A percentile compares a stretch with the other conserved stretches of the same genome.
These are phyloP conservation scores for Orobanche coerulescens DNA, from an alignment of 257 asterid genomes.

Conservation along the genomic window DNA sequence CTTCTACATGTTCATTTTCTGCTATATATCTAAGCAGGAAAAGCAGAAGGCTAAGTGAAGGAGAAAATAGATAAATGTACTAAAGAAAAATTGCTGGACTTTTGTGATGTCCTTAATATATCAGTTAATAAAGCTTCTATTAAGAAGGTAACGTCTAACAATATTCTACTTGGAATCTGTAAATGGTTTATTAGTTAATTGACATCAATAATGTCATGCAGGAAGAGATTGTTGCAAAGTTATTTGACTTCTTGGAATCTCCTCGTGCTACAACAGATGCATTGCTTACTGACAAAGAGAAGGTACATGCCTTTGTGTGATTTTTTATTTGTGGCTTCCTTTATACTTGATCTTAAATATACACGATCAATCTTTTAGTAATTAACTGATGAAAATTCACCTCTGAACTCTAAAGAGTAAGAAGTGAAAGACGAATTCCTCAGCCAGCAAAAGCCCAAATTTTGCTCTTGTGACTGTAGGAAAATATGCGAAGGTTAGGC, in stretches of 20 bases:
- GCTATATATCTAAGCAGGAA: slow-evolving; percentile 36
- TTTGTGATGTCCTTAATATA: slow-evolving; percentile 75
- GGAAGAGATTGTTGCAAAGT: slow-evolving; percentile 72
- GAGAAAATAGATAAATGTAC: slow-evolving; percentile 83
- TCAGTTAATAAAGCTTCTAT: slow-evolving; percentile 39
- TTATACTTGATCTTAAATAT: background rate
- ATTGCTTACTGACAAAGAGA: slow-evolving; percentile 75
- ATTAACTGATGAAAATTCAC: background rate
- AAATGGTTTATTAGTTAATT: slow-evolving; percentile 15
- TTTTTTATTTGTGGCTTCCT: slow-evolving; percentile 6
- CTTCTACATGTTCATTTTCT: slow-evolving; percentile 9
- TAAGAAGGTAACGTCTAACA: slow-evolving; percentile 52
- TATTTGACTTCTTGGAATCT: slow-evolving; percentile 79
- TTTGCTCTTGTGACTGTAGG: slow-evolving; percentile 34
- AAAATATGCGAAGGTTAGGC: slow-evolving; percentile 52
- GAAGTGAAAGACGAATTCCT: slow-evolving; percentile 46
- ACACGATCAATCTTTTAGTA: slow-evolving; percentile 6
- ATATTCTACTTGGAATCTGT: slow-evolving; percentile 15
- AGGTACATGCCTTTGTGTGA: slow-evolving; percentile 27
- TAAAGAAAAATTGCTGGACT: slow-evolving; percentile 75
- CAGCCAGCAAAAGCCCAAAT: slow-evolving; percentile 41
- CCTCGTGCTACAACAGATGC: slow-evolving; percentile 78
- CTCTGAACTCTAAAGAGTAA: slow-evolving; percentile 49
- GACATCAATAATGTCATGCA: slow-evolving; percentile 22
- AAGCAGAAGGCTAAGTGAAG: slow-evolving; percentile 63